Conservation (phyloP, 2,329 filamentous ascomycete species). For the Diaporthe humulicola region DNA sequence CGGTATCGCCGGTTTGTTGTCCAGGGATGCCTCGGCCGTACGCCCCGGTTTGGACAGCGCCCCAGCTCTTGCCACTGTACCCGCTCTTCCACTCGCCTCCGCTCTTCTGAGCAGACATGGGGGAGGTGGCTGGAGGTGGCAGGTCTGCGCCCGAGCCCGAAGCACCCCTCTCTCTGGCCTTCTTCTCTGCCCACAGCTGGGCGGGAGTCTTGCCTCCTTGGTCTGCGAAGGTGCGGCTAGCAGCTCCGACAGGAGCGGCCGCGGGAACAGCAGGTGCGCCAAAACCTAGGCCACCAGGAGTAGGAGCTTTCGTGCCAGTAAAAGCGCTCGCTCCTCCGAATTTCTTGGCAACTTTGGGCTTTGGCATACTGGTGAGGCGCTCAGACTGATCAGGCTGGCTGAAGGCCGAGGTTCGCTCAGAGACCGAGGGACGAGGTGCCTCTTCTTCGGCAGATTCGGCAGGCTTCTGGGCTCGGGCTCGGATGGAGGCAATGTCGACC, state of each 20-base stretch:
- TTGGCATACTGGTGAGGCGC: constrained; percentile 87
- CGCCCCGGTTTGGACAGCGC: constrained; percentile 79
- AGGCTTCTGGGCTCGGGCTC: constrained; percentile 81
- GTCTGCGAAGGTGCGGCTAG: constrained; percentile 94
- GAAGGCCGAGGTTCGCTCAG: constrained; percentile 84
- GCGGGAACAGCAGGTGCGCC: constrained; percentile 71
- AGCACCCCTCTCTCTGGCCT: constrained; percentile 80
- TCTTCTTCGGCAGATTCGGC: constrained; percentile 57
- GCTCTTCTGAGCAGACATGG: constrained; percentile 77
- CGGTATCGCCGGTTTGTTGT: constrained; percentile 73
- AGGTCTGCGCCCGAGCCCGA: constrained; percentile 60
- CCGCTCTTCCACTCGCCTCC: constrained; percentile 91
- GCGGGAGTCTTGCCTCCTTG: constrained; percentile 96
- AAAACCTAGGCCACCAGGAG: constrained; percentile 76
- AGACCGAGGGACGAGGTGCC: constrained; percentile 69
- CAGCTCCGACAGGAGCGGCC: constrained; percentile 78
- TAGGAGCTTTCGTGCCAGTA: constrained; percentile 88
- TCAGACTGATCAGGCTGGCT: constrained; percentile 73
- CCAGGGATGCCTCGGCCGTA: constrained; percentile 74
- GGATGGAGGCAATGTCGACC: constrained; percentile 96
- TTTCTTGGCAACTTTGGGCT: constrained; percentile 94
- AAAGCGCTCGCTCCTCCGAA: constrained; percentile 82
- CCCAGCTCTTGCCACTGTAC: constrained; percentile 92
- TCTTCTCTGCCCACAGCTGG: constrained; percentile 97
- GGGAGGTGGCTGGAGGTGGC: constrained; percentile 59